Base-by-base conservation (phyloP, 1,284 basidiomycete species). In the Lignosus rhinocerotis region DNA sequence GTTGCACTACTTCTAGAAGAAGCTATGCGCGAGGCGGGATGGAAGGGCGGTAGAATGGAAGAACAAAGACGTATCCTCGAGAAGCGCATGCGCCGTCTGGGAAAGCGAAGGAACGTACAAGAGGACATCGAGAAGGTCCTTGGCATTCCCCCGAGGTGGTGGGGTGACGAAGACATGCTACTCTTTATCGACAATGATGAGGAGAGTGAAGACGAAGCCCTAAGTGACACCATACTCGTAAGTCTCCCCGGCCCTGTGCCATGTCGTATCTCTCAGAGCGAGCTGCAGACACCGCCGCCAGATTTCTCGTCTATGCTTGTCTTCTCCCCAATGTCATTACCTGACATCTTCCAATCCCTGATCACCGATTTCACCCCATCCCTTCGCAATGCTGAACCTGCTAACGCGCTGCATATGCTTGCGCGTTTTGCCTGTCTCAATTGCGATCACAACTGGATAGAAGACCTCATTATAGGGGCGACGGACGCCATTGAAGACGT, bases 401-500 rank as follows among this genome's bases (percentile, higher is more conserved):
- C 90, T 43, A 96, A 92, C 71, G 83, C 84, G 17, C 75, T 94
- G 51, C 95, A 91, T 71, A 83, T 93, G 74, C 81, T 94, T 46
- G 86, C 92, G n/a, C 85, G 92, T 46, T 96, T 96, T 73, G 94
- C 94, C 25, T 88, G 87, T 64, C 76, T 94, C 55, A 87, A 85
- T 16, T 94, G 93, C 67, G 93, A 94, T 72, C 87, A 91, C 66
- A 84, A 83, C 5, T 94, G 95, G 90, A 78, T 98, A 25, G 96
- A 98, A 72, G 94, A 96, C 70, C 79, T 99, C 47, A 83, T 98
- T 53, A 85, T 95, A 41, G 91, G 92, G 12, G 92, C 94, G 0
- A 90, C 96, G 32, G 94, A 98, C 71, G 80, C 88, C 36, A 96
- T 99, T 46, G 96, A 99, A 74, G 90, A 93, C 53, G 86, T 85